Evolutionary conservation across 257 asterid species (phyloP), one percentile per base, ranked within the genome.

Genomic region (Knoxia roxburghii): DNA sequence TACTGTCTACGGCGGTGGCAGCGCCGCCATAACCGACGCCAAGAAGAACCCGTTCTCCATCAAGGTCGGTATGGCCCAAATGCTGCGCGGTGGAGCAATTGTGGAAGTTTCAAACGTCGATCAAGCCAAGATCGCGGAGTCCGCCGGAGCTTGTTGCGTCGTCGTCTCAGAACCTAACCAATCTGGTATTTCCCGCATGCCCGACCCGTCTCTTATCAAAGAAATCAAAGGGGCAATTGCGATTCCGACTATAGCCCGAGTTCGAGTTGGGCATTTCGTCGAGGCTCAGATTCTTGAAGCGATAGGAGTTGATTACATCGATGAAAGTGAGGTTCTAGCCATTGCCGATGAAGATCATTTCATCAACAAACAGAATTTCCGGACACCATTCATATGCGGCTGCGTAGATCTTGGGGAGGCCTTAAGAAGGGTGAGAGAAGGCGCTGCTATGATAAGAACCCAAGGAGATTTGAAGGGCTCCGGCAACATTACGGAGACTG

Each of bases 391-490:
- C 54, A 87, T 91, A 7, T 86, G 93, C 64, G 96, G 97, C 5
- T 85, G 95, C 40, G 77, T 85, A n/a, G 92, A 85, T 82, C 85
- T 91, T 24, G 96, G 97, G 13, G 97, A 86, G 70, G 93, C 96
- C 11, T 75, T 91, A 64, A 74, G 93, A 67, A 77, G 97, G 72
- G 86, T 87, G 61, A 74, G 95, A 20, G 96, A 91, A 73, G 97
- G 97, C 2, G 89, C 96, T 17, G 96, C 96, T 6, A 73, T 88
- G 88, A 85, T 88, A 12, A 77, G 96, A 46, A 79, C 91, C 12
- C 95, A 88, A n/a, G 97, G 95, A 20, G 95, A 86, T 37, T 48
- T 80, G 40, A 49, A 17, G 0, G 88, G 83, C 9, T 71, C 84
- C 7, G 95, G 97, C 0, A 61, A 79, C 70, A 70, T 91, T 0